A percentile compares a stretch with the other conserved stretches of the same genome.
Evolutionary conservation across 495 filamentous ascomycete genomes (phyloP).

Genomic region (Penicillium antarcticum): DNA sequence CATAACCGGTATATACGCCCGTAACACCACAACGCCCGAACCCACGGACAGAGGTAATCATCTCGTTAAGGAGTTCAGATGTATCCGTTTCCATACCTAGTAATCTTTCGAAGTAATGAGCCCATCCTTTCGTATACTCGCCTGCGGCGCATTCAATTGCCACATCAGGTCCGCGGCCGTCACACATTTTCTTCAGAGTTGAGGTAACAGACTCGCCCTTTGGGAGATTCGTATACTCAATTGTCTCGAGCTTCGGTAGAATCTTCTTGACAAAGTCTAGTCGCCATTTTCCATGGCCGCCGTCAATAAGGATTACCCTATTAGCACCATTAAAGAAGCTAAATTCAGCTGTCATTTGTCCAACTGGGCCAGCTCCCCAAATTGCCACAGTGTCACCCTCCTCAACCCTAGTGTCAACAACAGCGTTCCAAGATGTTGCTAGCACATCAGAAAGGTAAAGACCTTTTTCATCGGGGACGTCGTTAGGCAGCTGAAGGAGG

Average conservation of each 20-base stretch:
- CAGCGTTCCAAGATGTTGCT: conserved; percentile 73
- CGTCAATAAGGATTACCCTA: conserved; percentile 79
- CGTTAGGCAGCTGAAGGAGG: conserved; percentile 74
- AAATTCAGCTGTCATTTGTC: conserved; percentile 79
- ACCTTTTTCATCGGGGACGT: conserved; percentile 83
- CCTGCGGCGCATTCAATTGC: conserved; percentile 82
- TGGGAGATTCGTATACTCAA: conserved; percentile 55
- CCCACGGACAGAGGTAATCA: conserved; percentile 71
- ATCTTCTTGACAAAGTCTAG: conserved; percentile 63
- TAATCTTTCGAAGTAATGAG: conserved; percentile 71
- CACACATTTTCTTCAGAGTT: conserved; percentile 69
- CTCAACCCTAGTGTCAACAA: conserved; percentile 80
- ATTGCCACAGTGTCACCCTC: conserved; percentile 78
- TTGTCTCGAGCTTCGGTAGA: conserved; percentile 57
- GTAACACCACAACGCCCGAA: conserved; percentile 53
- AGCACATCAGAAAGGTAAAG: conserved; percentile 82
- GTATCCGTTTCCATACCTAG: conserved; percentile 81
- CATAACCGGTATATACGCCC: too few relatives aligned
- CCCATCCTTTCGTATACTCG: conserved; percentile 84
- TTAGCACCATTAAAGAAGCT: conserved; percentile 66
- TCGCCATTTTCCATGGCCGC: conserved; percentile 58
- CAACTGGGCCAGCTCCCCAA: conserved; percentile 47
- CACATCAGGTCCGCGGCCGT: conserved; percentile 64
- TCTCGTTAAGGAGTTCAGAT: conserved; percentile 84
- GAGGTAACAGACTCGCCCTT: conserved; percentile 59